Base-by-base conservation (phyloP, 2,329 filamentous ascomycete genomes). In the Diaporthe velutina region DNA sequence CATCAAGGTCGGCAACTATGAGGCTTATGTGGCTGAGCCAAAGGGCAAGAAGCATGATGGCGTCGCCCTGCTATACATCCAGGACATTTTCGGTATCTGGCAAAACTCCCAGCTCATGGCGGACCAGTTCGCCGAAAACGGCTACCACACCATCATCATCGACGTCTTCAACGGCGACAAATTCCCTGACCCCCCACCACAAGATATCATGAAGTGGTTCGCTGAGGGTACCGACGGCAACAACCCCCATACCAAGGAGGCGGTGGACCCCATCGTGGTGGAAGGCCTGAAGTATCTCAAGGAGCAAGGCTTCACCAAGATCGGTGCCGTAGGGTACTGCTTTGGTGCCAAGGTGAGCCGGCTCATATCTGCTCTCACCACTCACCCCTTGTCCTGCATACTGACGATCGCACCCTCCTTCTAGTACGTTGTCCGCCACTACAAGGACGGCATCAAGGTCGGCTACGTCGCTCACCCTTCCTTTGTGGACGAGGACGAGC, bases 391-490 rank as follows among this genome's bases (percentile, higher is more conserved):
- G 3, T 38, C 42, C 45, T 30, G 28, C 19, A 12, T 71, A 17
- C 57, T 71, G 58, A 71, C 67, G 17, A 7, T 7, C n/a, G n/a
- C 4, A 30, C 25, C 25, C 15, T 50, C 71, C 40, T 45, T 64
- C 9, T 73, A 93, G 90, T 95, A 94, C 82, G 90, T 94, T 45
- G 88, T 89, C 71, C 91, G 95, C 55, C 93, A 92, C 86, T 88
- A 88, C 85, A 87, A 88, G 73, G 80, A 87, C 73, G 91, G 91
- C 76, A 88, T 96, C 77, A 88, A 94, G 71, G 93, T 90, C 71
- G 94, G 93, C 52, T 97, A 89, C 84, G 84, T 90, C 25, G 95
- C 94, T 1, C 95, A 97, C 83, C 95, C 95, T 0, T 94, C 91
- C 35, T 95, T 95, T 78, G 90, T 97, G 40, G 87, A 90, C 8